phyloP scores from a whole-genome alignment of 140 eudicot genomes.

The Oenanthe javanica region DNA sequence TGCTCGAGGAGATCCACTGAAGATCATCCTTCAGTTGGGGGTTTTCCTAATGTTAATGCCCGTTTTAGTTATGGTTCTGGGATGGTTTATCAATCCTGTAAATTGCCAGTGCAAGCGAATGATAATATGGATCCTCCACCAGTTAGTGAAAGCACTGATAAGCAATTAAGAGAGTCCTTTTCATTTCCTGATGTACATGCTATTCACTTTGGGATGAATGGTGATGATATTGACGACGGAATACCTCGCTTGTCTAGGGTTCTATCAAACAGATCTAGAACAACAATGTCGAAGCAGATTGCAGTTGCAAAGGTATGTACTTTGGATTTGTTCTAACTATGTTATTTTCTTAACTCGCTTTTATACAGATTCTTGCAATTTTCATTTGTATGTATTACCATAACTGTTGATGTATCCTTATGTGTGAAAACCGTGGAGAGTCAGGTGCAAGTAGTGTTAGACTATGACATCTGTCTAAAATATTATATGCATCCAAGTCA shows the following conservation, averaged over 20 bases:
- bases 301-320: slow-evolving; percentile 72
- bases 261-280: slow-evolving; percentile 59
- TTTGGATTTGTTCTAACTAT: background rate
- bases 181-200: slow-evolving; percentile 66
- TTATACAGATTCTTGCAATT: background rate
- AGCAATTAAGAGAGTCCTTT: slow-evolving; percentile 48
- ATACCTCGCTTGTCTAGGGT: slow-evolving; percentile 83
- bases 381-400: background rate
- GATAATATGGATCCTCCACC: slow-evolving; percentile 21
- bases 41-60: slow-evolving; percentile 55
- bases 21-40: slow-evolving; percentile 39
- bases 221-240: slow-evolving; percentile 63
- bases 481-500: background rate
- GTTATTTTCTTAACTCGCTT: background rate
- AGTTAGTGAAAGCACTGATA: slow-evolving; percentile 33
- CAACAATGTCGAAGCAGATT: slow-evolving; percentile 58
- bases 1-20: slow-evolving; percentile 84
- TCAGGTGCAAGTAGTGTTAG: background rate
- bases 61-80: slow-evolving; percentile 45
- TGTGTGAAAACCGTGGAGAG: background rate
- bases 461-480: background rate
- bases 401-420: background rate
- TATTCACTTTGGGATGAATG: slow-evolving; percentile 22
- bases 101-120: slow-evolving; percentile 27
- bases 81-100: slow-evolving; percentile 42